phyloP scores from a whole-genome alignment of 1,139 yeast genomes.

The Magnusiomyces clavatus region DNA sequence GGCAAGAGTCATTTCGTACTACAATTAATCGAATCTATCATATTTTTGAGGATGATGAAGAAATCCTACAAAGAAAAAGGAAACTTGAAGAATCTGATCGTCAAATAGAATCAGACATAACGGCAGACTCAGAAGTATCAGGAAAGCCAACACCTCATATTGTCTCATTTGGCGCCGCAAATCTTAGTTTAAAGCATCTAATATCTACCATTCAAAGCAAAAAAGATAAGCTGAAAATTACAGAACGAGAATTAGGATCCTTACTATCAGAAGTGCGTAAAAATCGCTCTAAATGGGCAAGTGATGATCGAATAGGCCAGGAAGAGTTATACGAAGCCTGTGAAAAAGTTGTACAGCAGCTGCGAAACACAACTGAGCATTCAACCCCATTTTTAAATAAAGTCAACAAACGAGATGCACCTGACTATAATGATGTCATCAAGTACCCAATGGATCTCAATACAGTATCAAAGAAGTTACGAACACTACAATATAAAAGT shows the following conservation, averaged over 20 bases:
- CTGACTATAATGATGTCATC: constrained; percentile 83
- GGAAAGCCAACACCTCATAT: constrained; percentile 23
- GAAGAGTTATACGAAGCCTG: constrained; percentile 97
- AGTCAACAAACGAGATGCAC: constrained; percentile 95
- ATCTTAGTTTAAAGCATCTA: constrained; percentile 67
- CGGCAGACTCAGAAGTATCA: constrained; percentile 11
- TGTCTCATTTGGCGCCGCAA: constrained; percentile 70
- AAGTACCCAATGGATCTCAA: constrained; percentile 95
- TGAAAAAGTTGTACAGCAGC: constrained; percentile 84
- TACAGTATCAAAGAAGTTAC: constrained; percentile 85
- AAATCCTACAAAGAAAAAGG: constrained; percentile 66
- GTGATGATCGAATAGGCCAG: constrained; percentile 90
- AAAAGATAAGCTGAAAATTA: constrained; percentile 62
- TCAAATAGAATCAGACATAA: constrained; percentile 43
- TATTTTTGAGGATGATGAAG: constrained; percentile 75
- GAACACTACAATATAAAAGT: constrained; percentile 69
- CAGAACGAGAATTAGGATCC: constrained; percentile 80
- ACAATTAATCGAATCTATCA: constrained; percentile 48
- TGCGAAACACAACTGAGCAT: constrained; percentile 90
- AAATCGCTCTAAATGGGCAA: constrained; percentile 94
- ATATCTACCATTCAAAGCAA: constrained; percentile 69
- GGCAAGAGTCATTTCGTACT: constrained; percentile 13
- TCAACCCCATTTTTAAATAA: constrained; percentile 92
- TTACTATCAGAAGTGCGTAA: constrained; percentile 88
- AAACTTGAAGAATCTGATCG: constrained; percentile 76